These are phyloP conservation scores for Fusarium nanum DNA, from an alignment of 2,329 filamentous ascomycete genomes.

Conservation along the genomic window DNA sequence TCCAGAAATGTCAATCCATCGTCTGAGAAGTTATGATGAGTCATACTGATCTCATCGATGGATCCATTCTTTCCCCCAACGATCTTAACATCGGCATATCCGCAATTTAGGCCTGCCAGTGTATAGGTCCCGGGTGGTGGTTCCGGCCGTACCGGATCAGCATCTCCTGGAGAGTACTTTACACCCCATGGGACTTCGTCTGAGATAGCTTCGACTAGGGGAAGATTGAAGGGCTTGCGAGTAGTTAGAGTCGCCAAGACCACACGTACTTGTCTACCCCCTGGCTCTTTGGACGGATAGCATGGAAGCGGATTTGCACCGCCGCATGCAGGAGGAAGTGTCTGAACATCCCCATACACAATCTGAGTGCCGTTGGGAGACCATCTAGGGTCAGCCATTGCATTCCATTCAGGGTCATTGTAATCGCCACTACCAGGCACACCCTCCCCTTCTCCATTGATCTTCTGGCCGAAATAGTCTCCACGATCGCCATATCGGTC, in stretches of 20 bases:
- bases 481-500: slow-evolving; percentile 59
- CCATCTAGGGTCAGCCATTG: slow-evolving; percentile 57
- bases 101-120: background rate
- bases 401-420: slow-evolving; percentile 62
- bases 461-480: slow-evolving; percentile 56
- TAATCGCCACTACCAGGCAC: slow-evolving; percentile 47
- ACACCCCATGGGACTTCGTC: slow-evolving; percentile 17
- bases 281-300: slow-evolving; percentile 53
- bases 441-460: slow-evolving; percentile 53
- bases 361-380: slow-evolving; percentile 56
- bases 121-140: slow-evolving; percentile 1
- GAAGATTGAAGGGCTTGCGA: slow-evolving; percentile 44
- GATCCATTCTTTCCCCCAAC: background rate
- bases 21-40: slow-evolving; percentile 10
- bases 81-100: slow-evolving; percentile 5
- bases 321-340: slow-evolving; percentile 55
- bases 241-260: slow-evolving; percentile 55
- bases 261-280: slow-evolving; percentile 53
- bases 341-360: slow-evolving; percentile 56
- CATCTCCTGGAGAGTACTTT: background rate
- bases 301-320: slow-evolving; percentile 57
- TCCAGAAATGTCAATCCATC: slow-evolving; percentile 5
- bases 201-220: slow-evolving; percentile 3
- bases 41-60: background rate
- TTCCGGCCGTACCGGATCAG: background rate